Base-by-base conservation (phyloP, 257 asterid species). In the Fraxinus cuspidata region DNA sequence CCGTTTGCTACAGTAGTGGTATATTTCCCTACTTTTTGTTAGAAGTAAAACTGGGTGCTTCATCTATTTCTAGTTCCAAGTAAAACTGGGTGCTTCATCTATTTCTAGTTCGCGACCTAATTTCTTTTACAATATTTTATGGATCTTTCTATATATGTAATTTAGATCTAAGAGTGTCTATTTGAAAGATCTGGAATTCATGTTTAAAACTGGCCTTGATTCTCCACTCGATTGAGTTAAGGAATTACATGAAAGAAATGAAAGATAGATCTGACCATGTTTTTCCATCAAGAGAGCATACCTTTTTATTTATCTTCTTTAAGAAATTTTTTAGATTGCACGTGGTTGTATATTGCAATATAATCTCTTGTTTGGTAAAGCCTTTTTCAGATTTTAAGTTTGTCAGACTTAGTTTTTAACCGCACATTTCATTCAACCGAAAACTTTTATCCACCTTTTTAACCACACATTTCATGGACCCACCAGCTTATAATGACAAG, bases 1-100 rank as follows among this genome's bases (percentile, higher is more conserved):
- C 99, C 97, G 56, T 94, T 94, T 82, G 97, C 97, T 81, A 81
- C 93, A 35, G 92, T 94, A 13, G 99, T 94, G 97, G 99, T 94
- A 91, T 32, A 74, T 81, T 60, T 23, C 42, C 51, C 49, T 47
- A 21, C 74, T 66, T 78, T 75, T 80, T 70, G 12, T 70, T 70
- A 65, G 37, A 15, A 40, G 27, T 63, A 32, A 75, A 63, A 63
- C 69, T 63, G 19, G 18, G 32, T 27, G 69, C 69, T 60, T 60
- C 27, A 25, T 60, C 35, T 44, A 68, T 70, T 60, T 60, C 27
- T 68, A 42, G 35, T 78, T 74, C 69, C n/a, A 15, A 40, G 27
- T 63, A 32, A 75, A 63, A 63, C 69, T 63, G 19, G 18, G 32
- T 27, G 69, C 69, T 60, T 60, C 27, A 25, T 60, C 35, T 44